Base-by-base conservation (phyloP, 1,284 basidiomycete genomes). In the Irpex sp. region DNA sequence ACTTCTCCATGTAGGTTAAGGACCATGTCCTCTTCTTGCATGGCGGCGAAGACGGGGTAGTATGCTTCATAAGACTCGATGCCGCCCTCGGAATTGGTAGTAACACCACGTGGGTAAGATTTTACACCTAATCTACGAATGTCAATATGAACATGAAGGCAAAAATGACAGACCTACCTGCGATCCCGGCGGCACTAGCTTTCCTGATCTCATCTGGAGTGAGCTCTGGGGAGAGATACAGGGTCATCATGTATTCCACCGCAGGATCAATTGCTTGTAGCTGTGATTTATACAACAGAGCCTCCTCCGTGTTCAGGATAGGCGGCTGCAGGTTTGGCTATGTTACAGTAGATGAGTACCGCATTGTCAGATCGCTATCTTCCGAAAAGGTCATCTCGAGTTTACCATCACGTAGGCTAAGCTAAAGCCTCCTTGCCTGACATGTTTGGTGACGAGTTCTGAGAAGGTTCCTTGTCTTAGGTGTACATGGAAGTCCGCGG, bases 1-100 rank as follows among this genome's bases (percentile, higher is more conserved):
- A 99, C 87, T 79, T 99, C 97, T 26, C 97, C 97, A 71, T 99
- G 97, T 54, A 99, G 82, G 78, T 99, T 99, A 57, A 99, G 84
- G 17, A 99, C 94, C 87, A 99, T 91, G 70, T 89, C 91, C 52
- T 88, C 89, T 74, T 93, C 87, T 79, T 99, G 88, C 97, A 99
- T 98, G 47, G 91, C 93, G 72, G 89, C 88, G 75, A 99, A 99
- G 58, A 98, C 87, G 37, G 93, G 91, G 77, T 98, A 97, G 77
- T 98, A 99, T 0, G 87, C 83, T 69, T 94, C 93, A 72, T 99
- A 99, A 51, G 94, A 94, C 75, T 99, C 97, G 70, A 99, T 98
- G 8, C 97, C 97, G 49, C 93, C 89, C 66, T 96, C 94, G 40
- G 94, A 97, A 78, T 98, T 98, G 59, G 97, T 99, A 7, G 97